Percentiles rank a stretch among this genome's conserved stretches.
These are phyloP conservation scores for barrel medic (Medicago truncatula) DNA, from an alignment of 306 rosid species.

Conservation along the genomic window DNA sequence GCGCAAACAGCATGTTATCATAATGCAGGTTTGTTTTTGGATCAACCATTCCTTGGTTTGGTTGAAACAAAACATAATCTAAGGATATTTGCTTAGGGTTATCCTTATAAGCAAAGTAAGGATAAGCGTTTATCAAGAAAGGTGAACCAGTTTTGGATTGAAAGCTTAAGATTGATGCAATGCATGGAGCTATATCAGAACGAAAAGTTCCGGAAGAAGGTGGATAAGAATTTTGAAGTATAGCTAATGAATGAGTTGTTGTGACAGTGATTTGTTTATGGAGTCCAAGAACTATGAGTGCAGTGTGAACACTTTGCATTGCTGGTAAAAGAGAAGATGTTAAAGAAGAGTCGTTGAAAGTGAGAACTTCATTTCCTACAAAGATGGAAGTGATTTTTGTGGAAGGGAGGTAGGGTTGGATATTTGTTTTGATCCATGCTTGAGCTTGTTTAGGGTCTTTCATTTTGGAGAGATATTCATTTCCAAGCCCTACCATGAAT, in stretches of 20 bases:
- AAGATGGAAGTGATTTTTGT: conserved; percentile 83
- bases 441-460: conserved; percentile 68
- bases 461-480: conserved; percentile 71
- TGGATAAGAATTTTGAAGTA: conserved; percentile 81
- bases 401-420: conserved; percentile 71
- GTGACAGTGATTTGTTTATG: conserved; percentile 62
- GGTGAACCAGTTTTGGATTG: conserved; percentile 86
- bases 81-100: conserved; percentile 73
- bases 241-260: conserved; percentile 71
- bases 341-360: conserved; percentile 83
- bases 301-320: conserved; percentile 81
- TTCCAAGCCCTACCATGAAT: conserved; percentile 79
- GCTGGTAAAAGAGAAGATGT: conserved; percentile 74
- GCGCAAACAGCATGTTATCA: conserved; percentile 93
- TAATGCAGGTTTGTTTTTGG: conserved; percentile 72
- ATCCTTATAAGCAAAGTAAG: conserved; percentile 90
- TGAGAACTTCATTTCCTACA: conserved; percentile 89
- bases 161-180: conserved; percentile 71
- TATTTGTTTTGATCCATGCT: conserved; percentile 78
- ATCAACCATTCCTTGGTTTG: conserved; percentile 76
- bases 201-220: conserved; percentile 89
- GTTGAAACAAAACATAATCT: conserved; percentile 85
- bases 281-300: conserved; percentile 59
- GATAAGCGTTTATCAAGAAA: conserved; percentile 88
- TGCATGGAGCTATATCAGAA: conserved; percentile 59